phyloP scores from a whole-genome alignment of 495 filamentous ascomycete genomes.

The Lasiosphaeria hispida region DNA sequence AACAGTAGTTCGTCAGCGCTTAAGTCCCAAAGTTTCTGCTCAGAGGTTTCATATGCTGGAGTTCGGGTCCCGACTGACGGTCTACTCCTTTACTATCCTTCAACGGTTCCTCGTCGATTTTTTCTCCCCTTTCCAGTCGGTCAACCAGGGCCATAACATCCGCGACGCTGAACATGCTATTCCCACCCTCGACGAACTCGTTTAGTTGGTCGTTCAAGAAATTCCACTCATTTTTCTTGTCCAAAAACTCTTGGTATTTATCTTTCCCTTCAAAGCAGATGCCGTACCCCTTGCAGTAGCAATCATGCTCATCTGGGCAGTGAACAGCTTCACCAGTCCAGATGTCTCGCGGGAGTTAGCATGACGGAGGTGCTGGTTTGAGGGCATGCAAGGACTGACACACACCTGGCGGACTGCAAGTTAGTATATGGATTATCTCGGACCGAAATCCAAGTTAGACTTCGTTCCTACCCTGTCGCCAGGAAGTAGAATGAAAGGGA shows the following conservation, averaged over 20 bases:
- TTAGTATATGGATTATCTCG: no score
- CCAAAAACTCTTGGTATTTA: slow-evolving; percentile 47
- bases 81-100: background rate
- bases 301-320: slow-evolving; percentile 65
- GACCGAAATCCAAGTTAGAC: no score
- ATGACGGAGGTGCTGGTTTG: background rate
- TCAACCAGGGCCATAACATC: slow-evolving; percentile 4
- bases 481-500: background rate
- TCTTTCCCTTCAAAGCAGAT: slow-evolving; percentile 64
- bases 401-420: background rate
- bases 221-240: slow-evolving; percentile 39
- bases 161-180: background rate
- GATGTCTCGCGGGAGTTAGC: slow-evolving; percentile 33
- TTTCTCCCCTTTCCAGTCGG: slow-evolving; percentile 2
- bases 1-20: no score
- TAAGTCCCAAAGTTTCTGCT: no score
- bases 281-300: slow-evolving; percentile 76
- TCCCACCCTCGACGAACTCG: slow-evolving; percentile 9
- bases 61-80: background rate
- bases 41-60: background rate
- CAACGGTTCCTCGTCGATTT: background rate
- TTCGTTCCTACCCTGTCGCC: background rate
- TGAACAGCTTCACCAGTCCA: slow-evolving; percentile 53
- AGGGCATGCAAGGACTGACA: background rate
- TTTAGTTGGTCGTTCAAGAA: slow-evolving; percentile 9